Conservation (phyloP, 2,329 filamentous ascomycete genomes). For the Dothideomycetidae sp. region DNA sequence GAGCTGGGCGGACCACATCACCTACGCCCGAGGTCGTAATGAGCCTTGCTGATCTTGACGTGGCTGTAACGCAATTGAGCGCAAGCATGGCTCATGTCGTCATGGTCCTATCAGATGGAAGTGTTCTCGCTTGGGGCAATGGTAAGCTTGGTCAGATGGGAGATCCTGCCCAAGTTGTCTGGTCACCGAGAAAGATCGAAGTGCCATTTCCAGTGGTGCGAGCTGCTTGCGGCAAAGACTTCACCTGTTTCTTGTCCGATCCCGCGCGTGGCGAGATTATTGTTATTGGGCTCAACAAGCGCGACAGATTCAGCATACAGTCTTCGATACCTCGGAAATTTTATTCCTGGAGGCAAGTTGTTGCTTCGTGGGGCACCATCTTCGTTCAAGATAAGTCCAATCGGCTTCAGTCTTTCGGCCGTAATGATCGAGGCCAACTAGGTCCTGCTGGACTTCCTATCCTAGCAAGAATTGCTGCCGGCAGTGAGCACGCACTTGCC, state of each 20-base stretch:
- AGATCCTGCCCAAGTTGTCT: conserved; percentile 37
- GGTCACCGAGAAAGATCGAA: conserved; percentile 48
- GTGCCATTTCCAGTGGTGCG: conserved; percentile 47
- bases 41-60: conserved; percentile 48
- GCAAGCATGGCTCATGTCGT: conserved; percentile 69
- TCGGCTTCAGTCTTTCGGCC: conserved; percentile 58
- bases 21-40: conserved; percentile 34
- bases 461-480: conserved; percentile 54
- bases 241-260: conserved; percentile 55
- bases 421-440: conserved; percentile 73
- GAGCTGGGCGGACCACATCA: conserved; percentile 22
- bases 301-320: conserved; percentile 41
- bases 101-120: conserved; percentile 56
- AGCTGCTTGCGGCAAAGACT: conserved; percentile 70
- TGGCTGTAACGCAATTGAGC: conserved; percentile 48
- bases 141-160: conserved; percentile 77
- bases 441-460: conserved; percentile 47
- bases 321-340: conserved; percentile 36
- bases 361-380: conserved; percentile 70
- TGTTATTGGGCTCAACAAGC: conserved; percentile 65
- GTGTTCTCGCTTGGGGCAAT: conserved; percentile 78
- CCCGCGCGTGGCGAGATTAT: conserved; percentile 43
- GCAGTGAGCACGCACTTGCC: conserved; percentile 80
- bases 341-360: conserved; percentile 50
- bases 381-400: conserved; percentile 53